phyloP scores from a whole-genome alignment of 345 rosid genomes.

The Populus ilicifolia region DNA sequence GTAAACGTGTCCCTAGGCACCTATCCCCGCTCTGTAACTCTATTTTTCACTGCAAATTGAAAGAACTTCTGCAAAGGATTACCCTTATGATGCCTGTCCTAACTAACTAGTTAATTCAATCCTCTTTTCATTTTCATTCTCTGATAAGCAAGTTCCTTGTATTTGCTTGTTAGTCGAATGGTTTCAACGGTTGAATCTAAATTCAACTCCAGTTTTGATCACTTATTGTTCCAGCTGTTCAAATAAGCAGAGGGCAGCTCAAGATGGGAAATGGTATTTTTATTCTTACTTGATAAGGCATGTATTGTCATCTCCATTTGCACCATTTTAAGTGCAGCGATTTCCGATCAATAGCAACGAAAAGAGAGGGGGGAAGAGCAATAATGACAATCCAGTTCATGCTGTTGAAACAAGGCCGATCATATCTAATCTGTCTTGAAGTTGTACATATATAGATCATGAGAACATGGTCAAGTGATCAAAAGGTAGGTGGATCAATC shows the following conservation, averaged over 20 bases:
- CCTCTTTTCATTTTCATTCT: neutral
- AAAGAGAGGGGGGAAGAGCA: neutral
- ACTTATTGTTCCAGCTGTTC: neutral
- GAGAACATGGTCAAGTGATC: neutral
- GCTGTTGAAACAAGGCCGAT: neutral
- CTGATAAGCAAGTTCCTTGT: neutral
- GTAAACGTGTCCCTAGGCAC: neutral
- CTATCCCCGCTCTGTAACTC: neutral
- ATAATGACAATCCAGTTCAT: neutral
- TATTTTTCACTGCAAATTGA: slow-evolving; percentile 9
- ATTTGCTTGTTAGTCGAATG: neutral
- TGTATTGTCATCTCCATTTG: neutral
- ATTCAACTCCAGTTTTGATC: neutral
- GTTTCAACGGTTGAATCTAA: neutral
- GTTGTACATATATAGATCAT: neutral
- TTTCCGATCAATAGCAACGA: slow-evolving; percentile 3
- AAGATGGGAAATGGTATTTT: neutral
- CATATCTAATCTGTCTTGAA: neutral
- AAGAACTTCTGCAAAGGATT: slow-evolving; percentile 1
- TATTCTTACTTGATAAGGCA: neutral
- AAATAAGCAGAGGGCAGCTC: neutral
- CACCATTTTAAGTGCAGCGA: slow-evolving; percentile 11
- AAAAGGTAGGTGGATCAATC: neutral
- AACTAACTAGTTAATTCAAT: neutral
- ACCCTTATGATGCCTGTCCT: neutral